phyloP scores from a whole-genome alignment of 108 stramenopile species.

The Cyclotella distinguenda region DNA sequence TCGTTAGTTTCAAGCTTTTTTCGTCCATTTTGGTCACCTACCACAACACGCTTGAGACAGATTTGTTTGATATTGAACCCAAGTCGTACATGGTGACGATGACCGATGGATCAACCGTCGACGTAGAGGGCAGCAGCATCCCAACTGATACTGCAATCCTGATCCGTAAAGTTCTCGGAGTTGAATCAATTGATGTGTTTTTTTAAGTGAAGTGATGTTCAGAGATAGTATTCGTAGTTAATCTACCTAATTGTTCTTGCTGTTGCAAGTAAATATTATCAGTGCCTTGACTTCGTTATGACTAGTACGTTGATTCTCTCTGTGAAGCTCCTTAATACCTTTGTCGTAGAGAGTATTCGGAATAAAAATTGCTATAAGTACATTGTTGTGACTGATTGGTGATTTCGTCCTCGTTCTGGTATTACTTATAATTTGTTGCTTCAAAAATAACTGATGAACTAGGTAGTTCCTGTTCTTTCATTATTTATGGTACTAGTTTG shows the following conservation, averaged over 20 bases:
- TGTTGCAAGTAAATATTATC: neutral
- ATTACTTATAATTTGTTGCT: too few species aligned
- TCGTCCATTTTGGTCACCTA: slow-evolving; percentile 86
- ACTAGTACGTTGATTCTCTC: too few species aligned
- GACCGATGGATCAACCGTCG: slow-evolving; percentile 63
- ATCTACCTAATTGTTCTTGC: neutral
- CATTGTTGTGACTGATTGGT: too few species aligned
- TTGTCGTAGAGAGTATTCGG: too few species aligned
- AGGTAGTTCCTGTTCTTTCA: too few species aligned
- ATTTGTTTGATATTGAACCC: slow-evolving; percentile 74
- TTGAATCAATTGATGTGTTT: slow-evolving; percentile 80
- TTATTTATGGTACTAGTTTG: too few species aligned
- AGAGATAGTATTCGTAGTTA: neutral
- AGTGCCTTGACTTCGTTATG: too few species aligned
- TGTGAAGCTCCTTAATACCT: too few species aligned
- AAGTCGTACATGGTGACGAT: slow-evolving; percentile 76
- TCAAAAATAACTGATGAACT: too few species aligned
- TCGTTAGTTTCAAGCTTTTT: slow-evolving; percentile 89
- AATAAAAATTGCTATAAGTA: too few species aligned
- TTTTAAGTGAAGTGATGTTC: slow-evolving; percentile 48
- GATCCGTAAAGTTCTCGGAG: slow-evolving; percentile 70
- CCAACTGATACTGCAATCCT: slow-evolving; percentile 64
- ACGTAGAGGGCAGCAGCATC: slow-evolving; percentile 62
- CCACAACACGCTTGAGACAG: slow-evolving; percentile 80
- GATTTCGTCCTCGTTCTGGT: too few species aligned